Conservation (phyloP, 441 rosid species). For the Euphorbia neoarborescens region DNA sequence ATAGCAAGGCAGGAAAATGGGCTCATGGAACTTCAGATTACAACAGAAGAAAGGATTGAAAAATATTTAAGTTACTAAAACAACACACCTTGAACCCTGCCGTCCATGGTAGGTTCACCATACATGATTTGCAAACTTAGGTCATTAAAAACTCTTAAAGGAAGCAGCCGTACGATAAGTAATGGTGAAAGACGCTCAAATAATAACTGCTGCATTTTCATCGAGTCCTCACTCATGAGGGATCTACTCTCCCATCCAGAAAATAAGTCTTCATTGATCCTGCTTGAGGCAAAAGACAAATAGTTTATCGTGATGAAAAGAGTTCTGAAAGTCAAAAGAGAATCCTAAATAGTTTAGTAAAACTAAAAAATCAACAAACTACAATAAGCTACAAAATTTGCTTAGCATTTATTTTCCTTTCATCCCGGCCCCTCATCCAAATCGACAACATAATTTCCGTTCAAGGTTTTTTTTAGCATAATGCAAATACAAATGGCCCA, state of each 20-base stretch:
- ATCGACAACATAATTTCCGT: not conserved
- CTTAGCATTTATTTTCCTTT: not conserved
- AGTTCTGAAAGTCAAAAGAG: not conserved
- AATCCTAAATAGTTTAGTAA: not conserved
- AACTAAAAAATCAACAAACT: not conserved
- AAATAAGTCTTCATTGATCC: conserved; percentile 34
- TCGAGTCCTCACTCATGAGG: conserved; percentile 28
- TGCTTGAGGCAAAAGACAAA: conserved; percentile 17
- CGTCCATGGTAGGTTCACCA: conserved; percentile 42
- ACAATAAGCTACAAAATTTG: not conserved
- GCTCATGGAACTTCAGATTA: conserved; percentile 2
- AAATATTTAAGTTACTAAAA: conserved; percentile 13
- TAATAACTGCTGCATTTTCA: conserved; percentile 40
- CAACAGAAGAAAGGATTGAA: conserved; percentile 6
- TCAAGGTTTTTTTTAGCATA: not conserved
- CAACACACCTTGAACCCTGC: conserved; percentile 39
- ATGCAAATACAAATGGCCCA: not conserved
- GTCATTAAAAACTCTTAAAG: conserved; percentile 65
- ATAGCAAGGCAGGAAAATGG: not conserved
- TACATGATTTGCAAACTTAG: conserved; percentile 45
- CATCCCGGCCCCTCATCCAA: not conserved
- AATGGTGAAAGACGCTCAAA: conserved; percentile 83
- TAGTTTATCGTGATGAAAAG: conserved; percentile 11
- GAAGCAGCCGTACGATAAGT: conserved; percentile 77
- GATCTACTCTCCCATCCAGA: conserved; percentile 31